A percentile compares a stretch with the other conserved stretches of the same genome.
These are phyloP conservation scores for Buxus sempervirens DNA, from an alignment of 164 flowering plant genomes.

Conservation along the genomic window DNA sequence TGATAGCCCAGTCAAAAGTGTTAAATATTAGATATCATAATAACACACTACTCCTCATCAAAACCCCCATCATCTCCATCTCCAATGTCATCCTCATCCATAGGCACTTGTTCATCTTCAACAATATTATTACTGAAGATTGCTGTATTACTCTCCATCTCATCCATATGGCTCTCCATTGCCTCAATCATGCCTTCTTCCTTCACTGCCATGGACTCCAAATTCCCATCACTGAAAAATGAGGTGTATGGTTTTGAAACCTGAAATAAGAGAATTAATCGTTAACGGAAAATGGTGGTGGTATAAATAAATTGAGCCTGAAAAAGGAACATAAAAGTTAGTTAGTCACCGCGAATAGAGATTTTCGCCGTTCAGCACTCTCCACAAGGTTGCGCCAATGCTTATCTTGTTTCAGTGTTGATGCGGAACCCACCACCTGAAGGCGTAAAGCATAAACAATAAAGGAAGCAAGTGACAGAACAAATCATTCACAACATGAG, in stretches of 20 bases:
- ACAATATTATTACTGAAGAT: slow-evolving; percentile 14
- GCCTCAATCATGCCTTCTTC: background rate
- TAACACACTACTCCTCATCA: slow-evolving; percentile 32
- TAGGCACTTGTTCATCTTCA: slow-evolving; percentile 28
- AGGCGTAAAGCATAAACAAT: background rate
- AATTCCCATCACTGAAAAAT: slow-evolving; percentile 48
- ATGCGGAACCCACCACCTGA: slow-evolving; percentile 84
- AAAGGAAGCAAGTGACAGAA: background rate
- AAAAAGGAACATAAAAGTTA: background rate
- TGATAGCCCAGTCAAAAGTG: too few relatives aligned
- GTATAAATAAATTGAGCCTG: background rate
- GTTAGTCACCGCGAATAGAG: slow-evolving; percentile 49
- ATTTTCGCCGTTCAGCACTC: slow-evolving; percentile 57
- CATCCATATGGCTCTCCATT: slow-evolving; percentile 9
- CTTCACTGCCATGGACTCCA: slow-evolving; percentile 39
- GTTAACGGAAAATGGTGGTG: background rate
- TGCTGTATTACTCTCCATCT: slow-evolving; percentile 9
- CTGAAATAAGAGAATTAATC: slow-evolving; percentile 25
- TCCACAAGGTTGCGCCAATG: slow-evolving; percentile 75
- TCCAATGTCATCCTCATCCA: slow-evolving; percentile 32
- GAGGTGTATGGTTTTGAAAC: slow-evolving; percentile 64
- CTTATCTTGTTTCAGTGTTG: slow-evolving; percentile 59
- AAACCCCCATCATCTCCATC: slow-evolving; percentile 34
- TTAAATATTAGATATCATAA: too few relatives aligned
- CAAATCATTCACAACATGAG: background rate